Evolutionary conservation across 169 alveolate genomes (phyloP).

Genomic region (Blepharisma undulans): DNA sequence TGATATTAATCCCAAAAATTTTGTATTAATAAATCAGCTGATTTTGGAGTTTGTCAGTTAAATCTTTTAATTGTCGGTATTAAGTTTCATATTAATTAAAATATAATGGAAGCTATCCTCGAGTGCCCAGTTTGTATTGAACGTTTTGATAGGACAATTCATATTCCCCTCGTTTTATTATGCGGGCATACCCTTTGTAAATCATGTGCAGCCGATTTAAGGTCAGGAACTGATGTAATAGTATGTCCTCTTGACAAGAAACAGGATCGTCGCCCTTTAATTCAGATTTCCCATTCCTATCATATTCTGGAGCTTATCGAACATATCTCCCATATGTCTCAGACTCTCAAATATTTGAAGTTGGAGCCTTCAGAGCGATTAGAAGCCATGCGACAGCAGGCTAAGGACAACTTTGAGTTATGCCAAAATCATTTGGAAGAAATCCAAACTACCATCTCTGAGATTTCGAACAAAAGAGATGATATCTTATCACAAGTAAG

Average conservation of each 20-base stretch:
- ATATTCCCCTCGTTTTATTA: background rate
- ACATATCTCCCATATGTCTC: background rate
- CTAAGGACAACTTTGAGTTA: background rate
- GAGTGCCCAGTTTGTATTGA: constrained; percentile 33
- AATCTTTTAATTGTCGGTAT: too few species aligned
- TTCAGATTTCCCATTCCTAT: constrained; percentile 28
- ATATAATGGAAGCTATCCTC: background rate
- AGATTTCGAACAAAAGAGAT: background rate
- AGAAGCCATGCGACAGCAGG: background rate
- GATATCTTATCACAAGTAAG: background rate
- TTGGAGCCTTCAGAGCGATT: background rate
- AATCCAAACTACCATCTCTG: background rate
- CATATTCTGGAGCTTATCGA: constrained; percentile 24
- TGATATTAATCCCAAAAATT: background rate
- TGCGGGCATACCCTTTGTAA: constrained; percentile 37
- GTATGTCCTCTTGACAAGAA: constrained; percentile 16
- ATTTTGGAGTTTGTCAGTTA: too few species aligned
- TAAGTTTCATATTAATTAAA: too few species aligned
- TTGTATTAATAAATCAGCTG: too few species aligned
- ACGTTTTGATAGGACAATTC: background rate
- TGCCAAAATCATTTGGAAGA: background rate
- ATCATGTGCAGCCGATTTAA: background rate
- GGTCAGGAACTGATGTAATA: background rate
- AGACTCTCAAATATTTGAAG: background rate
- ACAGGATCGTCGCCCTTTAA: background rate